Evolutionary conservation across 805 yeast species (phyloP), one percentile per base, ranked within the genome.

Genomic region (Metschnikowia anglica): DNA sequence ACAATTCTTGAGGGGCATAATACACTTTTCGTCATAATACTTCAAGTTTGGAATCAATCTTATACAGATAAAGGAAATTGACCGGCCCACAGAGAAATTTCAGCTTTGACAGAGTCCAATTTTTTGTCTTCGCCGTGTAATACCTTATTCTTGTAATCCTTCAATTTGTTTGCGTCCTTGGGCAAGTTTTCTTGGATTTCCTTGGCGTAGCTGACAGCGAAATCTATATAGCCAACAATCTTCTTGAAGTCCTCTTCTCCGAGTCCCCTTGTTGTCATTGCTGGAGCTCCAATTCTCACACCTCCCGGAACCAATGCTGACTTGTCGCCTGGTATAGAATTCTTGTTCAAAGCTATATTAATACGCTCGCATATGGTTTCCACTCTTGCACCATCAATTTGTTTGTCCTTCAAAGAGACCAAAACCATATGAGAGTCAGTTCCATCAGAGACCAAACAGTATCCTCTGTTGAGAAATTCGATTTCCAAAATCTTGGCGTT

Each of bases 291-390:
- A 49, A 91, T 85, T 74, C 99, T 86, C 53, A 91, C 81, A 66
- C 99, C 99, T 58, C 95, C 91, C 64, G 99, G 98, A 52, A 89
- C 91, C 52, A 91, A 77, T 41, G 98, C 98, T 34, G 95, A 85
- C 70, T 85, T 88, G 73, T 91, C 99, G 63, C 97, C 97, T 51
- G 99, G 98, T 53, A 91, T 88, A 35, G 99, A 84, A 80, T 93
- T 93, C 74, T 93, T 93, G 81, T 93, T 93, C 56, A 89, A 80
- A 31, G 98, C 97, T 63, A 93, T 88, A 79, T 91, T 90, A 59
- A 87, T 81, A 63, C 85, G 82, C 73, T 93, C 99, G 66, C 93
- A 86, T 35, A 91, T 90, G 49, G 96, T 83, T 74, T 90, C 98
- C 49, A 90, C 85, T 72, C 98, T 85, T 39, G 98, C 97, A 69